phyloP scores from a whole-genome alignment of 2,329 filamentous ascomycete species.

The Colletotrichum sp. region DNA sequence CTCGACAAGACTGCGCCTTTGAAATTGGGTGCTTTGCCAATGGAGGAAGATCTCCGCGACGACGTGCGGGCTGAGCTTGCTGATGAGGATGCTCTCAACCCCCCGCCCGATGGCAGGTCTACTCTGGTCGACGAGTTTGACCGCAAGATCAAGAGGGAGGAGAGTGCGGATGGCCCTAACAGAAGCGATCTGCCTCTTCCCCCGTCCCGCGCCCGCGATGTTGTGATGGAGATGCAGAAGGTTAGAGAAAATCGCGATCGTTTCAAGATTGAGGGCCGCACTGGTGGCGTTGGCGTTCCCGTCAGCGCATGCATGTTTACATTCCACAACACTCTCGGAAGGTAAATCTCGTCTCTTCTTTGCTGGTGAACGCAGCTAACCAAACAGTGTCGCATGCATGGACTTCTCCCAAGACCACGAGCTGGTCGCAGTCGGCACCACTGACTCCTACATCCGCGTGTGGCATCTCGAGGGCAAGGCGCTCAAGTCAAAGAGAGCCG shows the following conservation, averaged over 20 bases:
- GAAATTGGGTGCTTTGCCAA: slow-evolving; percentile 80
- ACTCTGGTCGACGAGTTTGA: slow-evolving; percentile 88
- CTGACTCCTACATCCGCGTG: slow-evolving; percentile 93
- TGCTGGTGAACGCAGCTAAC: slow-evolving; percentile 20
- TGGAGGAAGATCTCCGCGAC: slow-evolving; percentile 81
- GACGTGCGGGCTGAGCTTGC: slow-evolving; percentile 88
- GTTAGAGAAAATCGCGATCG: slow-evolving; percentile 91
- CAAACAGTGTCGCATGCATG: slow-evolving; percentile 79
- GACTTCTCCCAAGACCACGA: slow-evolving; percentile 93
- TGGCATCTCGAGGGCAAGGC: slow-evolving; percentile 90
- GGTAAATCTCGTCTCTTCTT: slow-evolving; percentile 54
- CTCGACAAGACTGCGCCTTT: slow-evolving; percentile 63
- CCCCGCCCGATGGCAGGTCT: slow-evolving; percentile 72
- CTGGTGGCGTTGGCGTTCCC: slow-evolving; percentile 80
- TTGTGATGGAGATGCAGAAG: slow-evolving; percentile 92
- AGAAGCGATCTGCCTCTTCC: slow-evolving; percentile 84
- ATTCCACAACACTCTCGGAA: slow-evolving; percentile 94
- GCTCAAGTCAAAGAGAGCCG: slow-evolving; percentile 69
- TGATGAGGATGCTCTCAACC: slow-evolving; percentile 81
- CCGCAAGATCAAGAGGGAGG: slow-evolving; percentile 85
- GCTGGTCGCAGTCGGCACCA: slow-evolving; percentile 86
- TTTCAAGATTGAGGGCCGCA: slow-evolving; percentile 85
- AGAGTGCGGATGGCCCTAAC: slow-evolving; percentile 81
- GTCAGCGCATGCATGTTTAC: slow-evolving; percentile 97
- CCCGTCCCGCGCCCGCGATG: slow-evolving; percentile 85